Evolutionary conservation across 2,329 filamentous ascomycete species (phyloP), one percentile per base, ranked within the genome.

Genomic region (Trichoderma sp.): DNA sequence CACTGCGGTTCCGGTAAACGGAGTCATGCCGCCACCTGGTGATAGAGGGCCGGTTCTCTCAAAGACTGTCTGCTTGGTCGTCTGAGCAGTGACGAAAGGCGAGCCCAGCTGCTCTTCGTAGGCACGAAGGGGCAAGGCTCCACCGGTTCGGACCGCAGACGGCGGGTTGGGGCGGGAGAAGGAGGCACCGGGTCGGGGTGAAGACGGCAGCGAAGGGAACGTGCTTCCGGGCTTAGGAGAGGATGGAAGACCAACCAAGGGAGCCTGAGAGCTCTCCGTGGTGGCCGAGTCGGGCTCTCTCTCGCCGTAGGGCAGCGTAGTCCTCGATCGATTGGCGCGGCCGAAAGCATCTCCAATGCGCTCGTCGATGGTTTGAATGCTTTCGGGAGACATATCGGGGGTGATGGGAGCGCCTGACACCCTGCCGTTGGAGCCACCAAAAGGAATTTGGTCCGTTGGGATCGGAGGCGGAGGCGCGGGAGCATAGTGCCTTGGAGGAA

Each of bases 51-150:
- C 85, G 27, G 84, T 85, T 38, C 91, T 86, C 80, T 92, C 91
- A 77, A 93, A 90, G 1, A 91, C 89, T 0, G 91, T 93, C 81
- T 92, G 90, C 84, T 91, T 92, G 33, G 90, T 90, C 4, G 85
- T 88, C 71, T 86, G 85, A 7, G 81, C 77, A 41, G 84, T 83
- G 6, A 86, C 85, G 5, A 84, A 85, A 2, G 90, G 89, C 33
- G 89, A 90, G 68, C 83, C 83, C 64, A 90, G 77, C 1, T 88
- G 81, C n/a, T 89, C 87, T 80, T 92, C 90, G 78, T 91, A 92
- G 7, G 90, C 90, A 76, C 91, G 89, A 71, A 92, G 84, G 0
- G 91, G 91, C 53, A 93, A 85, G 1, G 87, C 82, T 53, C 91
- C 89, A 59, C 88, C 89, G 3, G 88, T 87, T 71, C 89, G 88